Conservation (phyloP, 306 rosid genomes). For the Benincasa hispida region DNA sequence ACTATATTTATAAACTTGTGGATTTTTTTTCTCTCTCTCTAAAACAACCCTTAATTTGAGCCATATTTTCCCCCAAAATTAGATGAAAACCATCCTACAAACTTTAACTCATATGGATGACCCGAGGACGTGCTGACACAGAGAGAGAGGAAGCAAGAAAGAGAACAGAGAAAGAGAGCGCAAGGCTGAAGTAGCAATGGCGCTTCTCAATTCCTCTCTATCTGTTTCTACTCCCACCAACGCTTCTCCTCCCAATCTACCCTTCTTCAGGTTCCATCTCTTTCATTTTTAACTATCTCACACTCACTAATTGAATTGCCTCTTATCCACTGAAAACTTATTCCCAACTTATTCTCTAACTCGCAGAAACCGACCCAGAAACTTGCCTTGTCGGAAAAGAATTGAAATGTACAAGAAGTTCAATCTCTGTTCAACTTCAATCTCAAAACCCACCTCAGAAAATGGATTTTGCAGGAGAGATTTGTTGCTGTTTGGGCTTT, state of each 20-base stretch:
- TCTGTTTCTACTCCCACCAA: slow-evolving; percentile 25
- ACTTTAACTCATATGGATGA: background rate
- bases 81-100: background rate
- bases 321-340: background rate
- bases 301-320: background rate
- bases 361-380: slow-evolving; percentile 23
- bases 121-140: background rate
- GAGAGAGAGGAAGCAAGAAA: background rate
- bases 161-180: background rate
- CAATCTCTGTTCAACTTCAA: slow-evolving; percentile 14
- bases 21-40: too few species aligned
- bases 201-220: slow-evolving; percentile 32
- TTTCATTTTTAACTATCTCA: background rate
- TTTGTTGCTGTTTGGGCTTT: slow-evolving; percentile 41
- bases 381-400: slow-evolving; percentile 16
- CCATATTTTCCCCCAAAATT: background rate
- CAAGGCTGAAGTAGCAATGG: slow-evolving; percentile 24
- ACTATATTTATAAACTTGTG: too few species aligned
- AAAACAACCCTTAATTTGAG: too few species aligned
- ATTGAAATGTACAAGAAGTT: slow-evolving; percentile 9
- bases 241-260: slow-evolving; percentile 18
- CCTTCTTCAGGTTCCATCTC: slow-evolving; percentile 32
- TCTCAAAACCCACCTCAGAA: slow-evolving; percentile 33
- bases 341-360: background rate
- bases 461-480: slow-evolving; percentile 43